phyloP scores from a whole-genome alignment of 345 rosid genomes.

The Eucalyptus caleyi region DNA sequence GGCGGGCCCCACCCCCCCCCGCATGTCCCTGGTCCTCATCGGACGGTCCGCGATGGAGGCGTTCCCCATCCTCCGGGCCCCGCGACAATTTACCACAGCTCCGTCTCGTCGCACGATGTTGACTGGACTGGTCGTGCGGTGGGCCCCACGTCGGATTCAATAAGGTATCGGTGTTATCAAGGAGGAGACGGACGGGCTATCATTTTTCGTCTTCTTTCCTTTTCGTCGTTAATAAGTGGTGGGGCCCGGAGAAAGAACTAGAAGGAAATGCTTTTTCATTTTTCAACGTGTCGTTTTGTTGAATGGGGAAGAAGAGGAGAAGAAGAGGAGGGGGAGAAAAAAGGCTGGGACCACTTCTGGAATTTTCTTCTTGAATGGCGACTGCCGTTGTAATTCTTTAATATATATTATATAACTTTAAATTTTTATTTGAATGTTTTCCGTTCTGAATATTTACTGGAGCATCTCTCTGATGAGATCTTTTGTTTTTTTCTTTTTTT shows the following conservation, averaged over 20 bases:
- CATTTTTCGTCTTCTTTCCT: too few relatives aligned
- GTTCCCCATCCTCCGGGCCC: fast-evolving
- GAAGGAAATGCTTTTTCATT: too few relatives aligned
- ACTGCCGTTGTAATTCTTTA: neutral
- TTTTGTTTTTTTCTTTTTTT: neutral
- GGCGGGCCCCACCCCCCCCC: neutral
- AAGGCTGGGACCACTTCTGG: neutral
- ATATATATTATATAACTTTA: neutral
- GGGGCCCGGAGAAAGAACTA: too few relatives aligned
- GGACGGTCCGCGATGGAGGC: neutral
- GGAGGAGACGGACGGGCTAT: neutral
- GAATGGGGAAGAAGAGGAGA: fast-evolving
- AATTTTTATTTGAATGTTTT: neutral
- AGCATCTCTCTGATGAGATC: neutral
- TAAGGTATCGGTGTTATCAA: neutral
- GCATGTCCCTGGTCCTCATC: neutral
- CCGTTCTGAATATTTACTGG: too few relatives aligned
- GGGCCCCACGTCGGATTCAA: neutral
- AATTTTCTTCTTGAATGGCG: neutral
- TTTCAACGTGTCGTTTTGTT: neutral
- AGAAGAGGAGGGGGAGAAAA: neutral
- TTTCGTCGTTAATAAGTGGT: too few relatives aligned
- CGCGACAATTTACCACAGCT: neutral
- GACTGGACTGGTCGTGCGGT: neutral
- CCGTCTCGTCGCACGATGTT: neutral